Evolutionary conservation across 768 basidiomycete species (phyloP), one percentile per base, ranked within the genome.

Genomic region (Auricularia heimuer): DNA sequence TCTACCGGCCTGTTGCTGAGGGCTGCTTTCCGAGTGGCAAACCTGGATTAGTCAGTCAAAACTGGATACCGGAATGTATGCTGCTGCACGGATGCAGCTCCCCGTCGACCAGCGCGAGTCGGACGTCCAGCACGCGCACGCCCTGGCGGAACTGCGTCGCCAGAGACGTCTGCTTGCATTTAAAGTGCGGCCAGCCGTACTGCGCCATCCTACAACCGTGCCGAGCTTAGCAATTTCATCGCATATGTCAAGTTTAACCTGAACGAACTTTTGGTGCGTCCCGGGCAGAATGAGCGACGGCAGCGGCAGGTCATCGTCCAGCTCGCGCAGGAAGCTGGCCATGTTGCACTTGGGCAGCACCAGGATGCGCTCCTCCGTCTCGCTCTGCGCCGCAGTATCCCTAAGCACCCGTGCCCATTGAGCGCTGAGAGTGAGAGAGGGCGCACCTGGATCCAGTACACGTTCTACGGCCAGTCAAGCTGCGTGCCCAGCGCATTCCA

Each of bases 111-210:
- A 90, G 83, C 12, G 89, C 81, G 8, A 96, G 84, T 0, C 94
- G 85, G 63, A 96, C 79, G 69, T 96, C 94, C 37, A 95, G 72
- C 61, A 92, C 82, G 3, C 94, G 86, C 65, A 94, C 88, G 4
- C 94, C 94, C 16, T 83, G 83, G 12, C 77, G 75, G 10, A 98
- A 80, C 75, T 98, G 94, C 21, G 78, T 75, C 35, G 76, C 76
- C 34, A 96, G 82, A 0, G 86, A 83, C 7, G 77, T 76, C 42
- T 83, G 82, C 73, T 97, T 94, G 71, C 94, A 98, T 72, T 96
- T 92, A 0, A 90, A 89, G 44, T 95, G 76, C 0, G 89, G 90
- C 86, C 88, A 91, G 14, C 90, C 89, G 68, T 92, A 88, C 67
- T 92, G 85, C 8, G 92, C 87, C 85, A 93, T 87, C 3, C 88